Percentiles rank a stretch among this genome's conserved stretches.
phyloP scores from a whole-genome alignment of 257 asterid species.

The Phtheirospermum japonicum region DNA sequence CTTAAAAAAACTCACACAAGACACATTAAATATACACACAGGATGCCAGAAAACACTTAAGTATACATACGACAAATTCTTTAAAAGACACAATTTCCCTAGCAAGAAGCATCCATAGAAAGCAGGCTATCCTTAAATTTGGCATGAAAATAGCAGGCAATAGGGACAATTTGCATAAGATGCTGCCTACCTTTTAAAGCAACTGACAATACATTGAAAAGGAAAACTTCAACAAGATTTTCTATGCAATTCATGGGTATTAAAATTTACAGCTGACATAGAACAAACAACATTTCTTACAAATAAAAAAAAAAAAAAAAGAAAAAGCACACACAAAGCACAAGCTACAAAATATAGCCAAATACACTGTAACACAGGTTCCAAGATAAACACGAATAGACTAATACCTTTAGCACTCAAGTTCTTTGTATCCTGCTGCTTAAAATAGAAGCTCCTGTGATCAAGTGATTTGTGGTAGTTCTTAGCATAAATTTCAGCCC shows the following conservation, averaged over 20 bases:
- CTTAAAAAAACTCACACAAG: not conserved
- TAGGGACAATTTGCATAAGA: not conserved
- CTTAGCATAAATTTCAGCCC: slow-evolving; percentile 92
- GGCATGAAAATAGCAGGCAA: not conserved
- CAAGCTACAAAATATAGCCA: not conserved
- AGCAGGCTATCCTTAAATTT: not conserved
- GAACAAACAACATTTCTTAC: not conserved
- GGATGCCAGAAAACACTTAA: not conserved
- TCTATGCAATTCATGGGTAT: not conserved
- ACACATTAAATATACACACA: not conserved
- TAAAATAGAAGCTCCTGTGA: slow-evolving; percentile 93
- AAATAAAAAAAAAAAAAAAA: too few species aligned
- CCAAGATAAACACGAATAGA: slow-evolving; percentile 27
- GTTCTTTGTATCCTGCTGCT: slow-evolving; percentile 94
- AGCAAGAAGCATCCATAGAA: not conserved
- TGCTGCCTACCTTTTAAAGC: not conserved
- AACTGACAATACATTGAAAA: not conserved
- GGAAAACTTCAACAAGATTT: not conserved
- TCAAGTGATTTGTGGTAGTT: slow-evolving; percentile 96
- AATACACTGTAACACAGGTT: slow-evolving; percentile 27
- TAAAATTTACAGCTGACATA: not conserved
- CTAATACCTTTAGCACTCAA: slow-evolving; percentile 83
- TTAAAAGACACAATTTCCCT: not conserved
- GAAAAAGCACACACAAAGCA: not conserved
- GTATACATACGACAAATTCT: not conserved